These are phyloP conservation scores for Besnoitia besnoiti DNA, from an alignment of 169 alveolate genomes.

Conservation along the genomic window DNA sequence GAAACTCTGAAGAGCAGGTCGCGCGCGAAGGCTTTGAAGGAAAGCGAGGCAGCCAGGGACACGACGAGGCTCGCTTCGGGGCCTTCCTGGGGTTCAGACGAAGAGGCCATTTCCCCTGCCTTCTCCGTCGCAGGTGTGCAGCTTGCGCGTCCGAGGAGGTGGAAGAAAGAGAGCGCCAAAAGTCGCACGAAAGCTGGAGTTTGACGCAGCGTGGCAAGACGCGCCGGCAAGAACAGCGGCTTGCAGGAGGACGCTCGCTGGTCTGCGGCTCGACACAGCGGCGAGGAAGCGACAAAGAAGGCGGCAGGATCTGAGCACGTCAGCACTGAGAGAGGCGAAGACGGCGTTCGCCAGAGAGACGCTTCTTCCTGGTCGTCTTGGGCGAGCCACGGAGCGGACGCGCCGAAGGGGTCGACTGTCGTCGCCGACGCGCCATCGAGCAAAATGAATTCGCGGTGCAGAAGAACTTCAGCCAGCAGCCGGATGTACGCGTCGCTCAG, in stretches of 20 bases:
- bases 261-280: neutral
- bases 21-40: constrained; percentile 11
- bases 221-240: constrained; percentile 44
- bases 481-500: constrained; percentile 20
- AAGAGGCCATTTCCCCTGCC: neutral
- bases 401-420: neutral
- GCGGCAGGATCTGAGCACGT: constrained; percentile 33
- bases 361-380: no score
- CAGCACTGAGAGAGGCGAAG: neutral
- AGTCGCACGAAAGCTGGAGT: constrained; percentile 47
- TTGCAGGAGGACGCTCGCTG: neutral
- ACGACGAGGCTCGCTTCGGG: neutral
- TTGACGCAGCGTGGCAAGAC: neutral
- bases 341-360: no score
- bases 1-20: constrained; percentile 5
- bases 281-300: neutral
- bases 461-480: constrained; percentile 40
- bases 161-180: constrained; percentile 21
- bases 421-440: constrained; percentile 47
- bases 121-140: neutral
- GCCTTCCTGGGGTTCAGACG: neutral
- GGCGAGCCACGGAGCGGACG: neutral
- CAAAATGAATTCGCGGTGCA: constrained; percentile 59
- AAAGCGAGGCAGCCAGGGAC: no score
- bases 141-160: neutral